These are phyloP conservation scores for Komagataella phaffii DNA, from an alignment of 805 yeast genomes.

Conservation along the genomic window DNA sequence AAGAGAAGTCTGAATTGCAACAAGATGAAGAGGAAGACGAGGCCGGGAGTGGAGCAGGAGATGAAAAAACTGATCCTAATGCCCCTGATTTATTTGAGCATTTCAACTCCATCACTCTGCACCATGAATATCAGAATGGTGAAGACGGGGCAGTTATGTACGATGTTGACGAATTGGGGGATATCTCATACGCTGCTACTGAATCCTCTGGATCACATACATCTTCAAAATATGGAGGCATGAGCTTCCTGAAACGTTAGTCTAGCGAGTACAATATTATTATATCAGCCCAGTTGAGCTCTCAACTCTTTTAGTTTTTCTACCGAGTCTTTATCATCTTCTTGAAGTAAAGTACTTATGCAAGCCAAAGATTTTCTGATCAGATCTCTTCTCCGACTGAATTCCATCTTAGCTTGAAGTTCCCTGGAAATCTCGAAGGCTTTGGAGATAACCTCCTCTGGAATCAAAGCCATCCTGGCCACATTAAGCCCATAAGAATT, in stretches of 20 bases:
- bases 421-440: conserved; percentile 26
- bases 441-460: conserved; percentile 25
- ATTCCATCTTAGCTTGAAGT: conserved; percentile 9
- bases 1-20: not conserved
- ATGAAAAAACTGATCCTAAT: not conserved
- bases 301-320: not conserved
- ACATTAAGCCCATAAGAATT: conserved; percentile 79
- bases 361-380: not conserved
- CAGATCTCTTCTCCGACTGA: not conserved
- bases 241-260: conserved; percentile 2
- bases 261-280: not conserved
- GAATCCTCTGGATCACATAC: not conserved
- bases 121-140: conserved; percentile 46
- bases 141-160: conserved; percentile 34
- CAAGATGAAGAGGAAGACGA: not conserved
- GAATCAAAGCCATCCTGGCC: conserved; percentile 62
- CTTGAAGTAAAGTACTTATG: not conserved
- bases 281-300: not conserved
- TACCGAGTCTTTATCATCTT: not conserved
- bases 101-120: conserved; percentile 77
- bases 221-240: not conserved
- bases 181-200: conserved; percentile 44
- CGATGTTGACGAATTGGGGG: conserved; percentile 32
- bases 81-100: conserved; percentile 63
- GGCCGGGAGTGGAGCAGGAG: not conserved